phyloP scores from a whole-genome alignment of 2,329 filamentous ascomycete species.

The Dendrostoma leiphaemia region DNA sequence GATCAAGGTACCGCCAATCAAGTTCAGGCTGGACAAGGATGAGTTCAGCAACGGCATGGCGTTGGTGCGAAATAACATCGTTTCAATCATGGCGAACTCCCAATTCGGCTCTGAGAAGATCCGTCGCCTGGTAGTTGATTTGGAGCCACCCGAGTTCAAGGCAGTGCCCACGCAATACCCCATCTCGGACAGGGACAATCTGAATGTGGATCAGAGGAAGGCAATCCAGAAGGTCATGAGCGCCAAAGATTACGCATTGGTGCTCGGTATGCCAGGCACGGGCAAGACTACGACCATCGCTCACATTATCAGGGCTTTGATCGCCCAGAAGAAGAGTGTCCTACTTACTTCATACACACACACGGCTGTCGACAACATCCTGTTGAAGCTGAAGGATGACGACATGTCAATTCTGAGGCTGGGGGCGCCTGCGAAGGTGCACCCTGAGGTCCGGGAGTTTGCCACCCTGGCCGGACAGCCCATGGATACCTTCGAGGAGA shows the following conservation, averaged over 20 bases:
- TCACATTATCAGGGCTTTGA: conserved; percentile 89
- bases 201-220: conserved; percentile 83
- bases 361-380: conserved; percentile 95
- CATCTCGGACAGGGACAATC: conserved; percentile 58
- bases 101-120: conserved; percentile 69
- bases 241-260: conserved; percentile 91
- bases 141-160: conserved; percentile 72
- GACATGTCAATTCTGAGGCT: conserved; percentile 80
- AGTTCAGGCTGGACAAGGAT: conserved; percentile 92
- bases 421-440: conserved; percentile 80
- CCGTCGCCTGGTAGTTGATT: conserved; percentile 77
- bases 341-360: conserved; percentile 95
- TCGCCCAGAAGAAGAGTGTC: conserved; percentile 87
- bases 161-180: conserved; percentile 60
- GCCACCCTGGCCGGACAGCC: conserved; percentile 73
- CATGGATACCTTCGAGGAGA: conserved; percentile 76
- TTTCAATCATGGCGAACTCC: conserved; percentile 85
- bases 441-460: conserved; percentile 83
- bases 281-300: conserved; percentile 98
- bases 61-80: conserved; percentile 86
- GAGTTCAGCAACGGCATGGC: conserved; percentile 99
- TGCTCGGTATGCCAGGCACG: conserved; percentile 96
- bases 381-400: conserved; percentile 83
- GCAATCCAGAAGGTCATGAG: conserved; percentile 96
- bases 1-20: conserved; percentile 53